Percentiles rank a stretch among this genome's conserved stretches.
Conservation (phyloP, 495 filamentous ascomycete genomes). For the Darksidea phi region DNA sequence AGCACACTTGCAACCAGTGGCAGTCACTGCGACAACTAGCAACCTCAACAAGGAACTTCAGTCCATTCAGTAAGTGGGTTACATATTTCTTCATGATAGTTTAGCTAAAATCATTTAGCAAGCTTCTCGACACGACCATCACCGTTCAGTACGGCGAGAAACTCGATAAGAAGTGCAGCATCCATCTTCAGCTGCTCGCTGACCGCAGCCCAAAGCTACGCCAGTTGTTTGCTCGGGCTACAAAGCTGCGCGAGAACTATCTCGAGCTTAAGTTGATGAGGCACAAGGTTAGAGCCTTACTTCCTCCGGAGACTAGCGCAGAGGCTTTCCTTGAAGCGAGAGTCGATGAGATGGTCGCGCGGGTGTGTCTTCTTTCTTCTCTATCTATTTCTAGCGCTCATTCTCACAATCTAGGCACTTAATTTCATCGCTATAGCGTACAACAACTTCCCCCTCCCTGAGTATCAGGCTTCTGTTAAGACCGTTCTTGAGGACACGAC, state of each 20-base stretch:
- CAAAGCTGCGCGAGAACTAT: not conserved
- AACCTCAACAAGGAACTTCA: too few species aligned
- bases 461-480: not conserved
- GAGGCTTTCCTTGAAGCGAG: too few species aligned
- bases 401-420: not conserved
- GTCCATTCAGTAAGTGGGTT: too few species aligned
- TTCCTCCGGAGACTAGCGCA: not conserved
- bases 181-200: constrained; percentile 1
- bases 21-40: too few species aligned
- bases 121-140: not conserved
- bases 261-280: not conserved
- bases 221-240: not conserved
- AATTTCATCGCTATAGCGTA: not conserved
- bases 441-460: not conserved
- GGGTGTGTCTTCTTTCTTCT: too few species aligned
- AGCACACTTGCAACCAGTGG: too few species aligned
- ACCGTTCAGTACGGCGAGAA: constrained; percentile 4
- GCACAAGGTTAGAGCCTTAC: not conserved
- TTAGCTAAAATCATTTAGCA: too few species aligned
- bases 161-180: not conserved
- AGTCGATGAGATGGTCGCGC: too few species aligned
- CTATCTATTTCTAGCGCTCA: too few species aligned
- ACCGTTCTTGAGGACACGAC: not conserved
- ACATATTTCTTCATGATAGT: too few species aligned
- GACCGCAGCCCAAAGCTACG: not conserved